Conservation (phyloP, 495 filamentous ascomycete species). For the Lasiosphaeria miniovina region DNA sequence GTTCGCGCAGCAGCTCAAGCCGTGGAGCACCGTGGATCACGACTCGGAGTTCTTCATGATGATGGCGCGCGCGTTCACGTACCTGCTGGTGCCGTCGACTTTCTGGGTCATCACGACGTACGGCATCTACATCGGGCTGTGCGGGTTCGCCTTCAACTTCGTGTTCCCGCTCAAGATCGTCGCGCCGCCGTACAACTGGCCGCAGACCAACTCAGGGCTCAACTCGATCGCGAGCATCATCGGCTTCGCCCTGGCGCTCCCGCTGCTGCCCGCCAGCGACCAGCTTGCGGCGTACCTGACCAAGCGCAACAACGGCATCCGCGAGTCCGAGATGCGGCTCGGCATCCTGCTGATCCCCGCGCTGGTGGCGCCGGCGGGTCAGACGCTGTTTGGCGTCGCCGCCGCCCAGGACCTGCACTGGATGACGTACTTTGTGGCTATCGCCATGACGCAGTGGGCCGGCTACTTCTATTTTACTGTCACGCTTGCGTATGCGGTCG, state of each 20-base stretch:
- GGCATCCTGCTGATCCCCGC: constrained; percentile 60
- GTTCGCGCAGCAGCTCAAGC: constrained; percentile 42
- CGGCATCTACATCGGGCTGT: constrained; percentile 36
- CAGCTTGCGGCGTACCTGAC: constrained; percentile 58
- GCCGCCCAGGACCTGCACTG: constrained; percentile 58
- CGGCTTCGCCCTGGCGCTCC: constrained; percentile 52
- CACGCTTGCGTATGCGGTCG: constrained; percentile 50
- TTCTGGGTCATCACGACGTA: constrained; percentile 55
- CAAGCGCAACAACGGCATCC: constrained; percentile 56
- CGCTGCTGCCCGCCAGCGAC: constrained; percentile 50
- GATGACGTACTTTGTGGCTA: constrained; percentile 55
- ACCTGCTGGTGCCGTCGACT: constrained; percentile 53
- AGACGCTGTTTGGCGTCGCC: constrained; percentile 59
- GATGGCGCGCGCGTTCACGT: constrained; percentile 51
- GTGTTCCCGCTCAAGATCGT: constrained; percentile 64
- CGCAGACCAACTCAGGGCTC: constrained; percentile 53
- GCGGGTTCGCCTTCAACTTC: constrained; percentile 38
- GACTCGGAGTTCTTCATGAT: constrained; percentile 45
- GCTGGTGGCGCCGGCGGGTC: constrained; percentile 55
- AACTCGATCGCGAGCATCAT: constrained; percentile 53
- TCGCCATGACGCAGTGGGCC: constrained; percentile 51
- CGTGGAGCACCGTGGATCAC: constrained; percentile 41
- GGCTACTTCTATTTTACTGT: constrained; percentile 39
- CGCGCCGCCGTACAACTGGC: constrained; percentile 39
- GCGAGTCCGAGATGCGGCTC: constrained; percentile 69